Conservation (phyloP, 805 yeast species). For the Wickerhamiella musiphila region DNA sequence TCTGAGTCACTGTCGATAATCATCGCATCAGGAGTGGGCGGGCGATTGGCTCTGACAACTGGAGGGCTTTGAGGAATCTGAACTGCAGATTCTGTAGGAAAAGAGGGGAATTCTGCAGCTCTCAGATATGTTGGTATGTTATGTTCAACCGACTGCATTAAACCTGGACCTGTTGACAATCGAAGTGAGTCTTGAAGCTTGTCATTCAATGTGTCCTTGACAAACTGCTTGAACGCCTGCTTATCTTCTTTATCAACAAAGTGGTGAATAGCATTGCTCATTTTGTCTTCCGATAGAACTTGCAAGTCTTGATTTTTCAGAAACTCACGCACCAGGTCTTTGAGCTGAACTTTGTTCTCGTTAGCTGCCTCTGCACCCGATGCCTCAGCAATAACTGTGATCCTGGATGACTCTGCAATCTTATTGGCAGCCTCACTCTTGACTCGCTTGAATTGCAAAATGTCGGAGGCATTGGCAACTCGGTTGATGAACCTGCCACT, state of each 20-base stretch:
- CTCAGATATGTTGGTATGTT: no score
- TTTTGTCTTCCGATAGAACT: slow-evolving; percentile 56
- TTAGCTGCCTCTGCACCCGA: slow-evolving; percentile 2
- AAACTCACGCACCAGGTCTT: slow-evolving; percentile 43
- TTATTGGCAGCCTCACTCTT: slow-evolving; percentile 27
- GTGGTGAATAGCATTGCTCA: slow-evolving; percentile 51
- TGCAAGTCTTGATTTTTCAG: slow-evolving; percentile 46
- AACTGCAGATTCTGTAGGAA: no score
- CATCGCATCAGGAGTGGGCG: no score
- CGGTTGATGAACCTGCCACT: slow-evolving; percentile 79
- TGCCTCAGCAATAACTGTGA: not conserved
- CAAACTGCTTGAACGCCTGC: slow-evolving; percentile 35
- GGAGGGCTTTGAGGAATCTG: no score
- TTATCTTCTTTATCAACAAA: slow-evolving; percentile 77
- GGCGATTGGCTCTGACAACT: no score
- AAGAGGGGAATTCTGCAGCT: no score
- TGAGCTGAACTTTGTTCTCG: slow-evolving; percentile 33
- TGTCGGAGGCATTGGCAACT: slow-evolving; percentile 84
- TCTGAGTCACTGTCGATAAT: no score
- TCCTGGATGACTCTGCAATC: not conserved
- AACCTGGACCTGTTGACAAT: not conserved
- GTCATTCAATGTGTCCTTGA: slow-evolving; percentile 18
- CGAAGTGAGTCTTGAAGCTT: slow-evolving; percentile 6
- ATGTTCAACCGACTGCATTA: no score
- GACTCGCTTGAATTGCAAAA: slow-evolving; percentile 46